Conservation (phyloP, 768 basidiomycete species). For the Lactifluus echinatus region DNA sequence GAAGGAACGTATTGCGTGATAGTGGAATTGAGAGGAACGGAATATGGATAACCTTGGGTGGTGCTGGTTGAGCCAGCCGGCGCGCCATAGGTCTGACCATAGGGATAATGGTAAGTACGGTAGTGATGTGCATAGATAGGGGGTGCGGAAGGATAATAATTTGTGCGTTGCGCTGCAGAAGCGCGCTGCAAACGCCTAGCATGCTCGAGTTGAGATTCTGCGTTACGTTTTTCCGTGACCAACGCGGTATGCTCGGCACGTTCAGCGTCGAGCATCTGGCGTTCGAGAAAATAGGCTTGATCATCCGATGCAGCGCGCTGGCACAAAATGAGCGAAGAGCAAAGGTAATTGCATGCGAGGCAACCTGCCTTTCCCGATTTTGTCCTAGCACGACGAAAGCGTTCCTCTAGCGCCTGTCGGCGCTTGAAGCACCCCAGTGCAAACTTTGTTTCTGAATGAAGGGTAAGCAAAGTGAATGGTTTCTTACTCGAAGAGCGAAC, state of each 20-base stretch:
- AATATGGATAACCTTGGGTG: constrained; percentile 18
- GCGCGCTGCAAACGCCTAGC: constrained; percentile 62
- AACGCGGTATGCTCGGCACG: constrained; percentile 50
- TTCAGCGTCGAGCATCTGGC: constrained; percentile 57
- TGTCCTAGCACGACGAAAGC: constrained; percentile 47
- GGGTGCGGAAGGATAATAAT: constrained; percentile 16
- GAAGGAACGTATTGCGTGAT: constrained; percentile 26
- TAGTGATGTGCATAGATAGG: constrained; percentile 42
- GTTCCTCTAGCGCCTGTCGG: constrained; percentile 43
- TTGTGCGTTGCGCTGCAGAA: constrained; percentile 25
- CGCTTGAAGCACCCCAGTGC: constrained; percentile 60
- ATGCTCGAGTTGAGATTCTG: constrained; percentile 56
- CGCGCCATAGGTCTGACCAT: constrained; percentile 47
- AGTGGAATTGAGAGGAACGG: constrained; percentile 23
- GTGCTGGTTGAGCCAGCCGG: neutral
- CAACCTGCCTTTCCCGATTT: constrained; percentile 48
- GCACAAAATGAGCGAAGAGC: neutral
- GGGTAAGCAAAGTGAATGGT: neutral
- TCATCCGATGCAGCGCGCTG: constrained; percentile 55
- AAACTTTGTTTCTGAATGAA: constrained; percentile 54
- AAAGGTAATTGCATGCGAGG: neutral
- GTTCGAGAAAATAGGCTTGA: constrained; percentile 56
- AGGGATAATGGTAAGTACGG: constrained; percentile 51
- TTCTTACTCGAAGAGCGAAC: neutral
- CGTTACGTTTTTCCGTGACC: constrained; percentile 51